A percentile compares a stretch with the other conserved stretches of the same genome.
These are phyloP conservation scores for Exophiala calicioides DNA, from an alignment of 2,329 filamentous ascomycete genomes.

Conservation along the genomic window DNA sequence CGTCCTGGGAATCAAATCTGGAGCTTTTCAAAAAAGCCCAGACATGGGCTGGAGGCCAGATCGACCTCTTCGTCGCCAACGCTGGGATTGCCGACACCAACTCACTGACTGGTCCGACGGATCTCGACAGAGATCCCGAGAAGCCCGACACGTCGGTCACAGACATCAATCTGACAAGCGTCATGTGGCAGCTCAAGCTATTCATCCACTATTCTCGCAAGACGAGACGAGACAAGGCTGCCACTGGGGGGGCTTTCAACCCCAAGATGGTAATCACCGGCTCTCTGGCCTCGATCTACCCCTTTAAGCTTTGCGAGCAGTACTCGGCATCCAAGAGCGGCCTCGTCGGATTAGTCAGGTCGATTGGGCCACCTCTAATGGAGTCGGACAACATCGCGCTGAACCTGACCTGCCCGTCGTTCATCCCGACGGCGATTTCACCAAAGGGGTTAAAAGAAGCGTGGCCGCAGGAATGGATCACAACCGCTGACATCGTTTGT, in stretches of 20 bases:
- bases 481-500: not conserved
- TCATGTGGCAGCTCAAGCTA: not conserved
- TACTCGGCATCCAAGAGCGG: not conserved
- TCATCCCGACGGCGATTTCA: not conserved
- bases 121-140: not conserved
- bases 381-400: slow-evolving; percentile 1
- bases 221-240: not conserved
- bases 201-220: not conserved
- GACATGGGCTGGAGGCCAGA: not conserved
- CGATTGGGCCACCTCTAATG: not conserved
- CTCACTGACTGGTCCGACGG: slow-evolving; percentile 33
- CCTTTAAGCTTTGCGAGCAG: slow-evolving; percentile 20
- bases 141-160: not conserved
- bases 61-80: slow-evolving; percentile 55
- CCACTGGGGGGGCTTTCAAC: not conserved
- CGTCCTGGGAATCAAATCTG: slow-evolving; percentile 1
- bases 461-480: slow-evolving; percentile 2
- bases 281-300: slow-evolving; percentile 47
- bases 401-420: not conserved
- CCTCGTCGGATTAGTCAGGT: not conserved
- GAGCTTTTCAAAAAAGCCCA: not conserved
- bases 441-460: slow-evolving; percentile 1
- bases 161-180: slow-evolving; percentile 1
- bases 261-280: slow-evolving; percentile 46
- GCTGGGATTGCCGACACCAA: slow-evolving; percentile 62